Percentiles rank a stretch among this genome's conserved stretches.
Conservation (phyloP, 2,329 filamentous ascomycete genomes). For the Lachnellula arida region DNA sequence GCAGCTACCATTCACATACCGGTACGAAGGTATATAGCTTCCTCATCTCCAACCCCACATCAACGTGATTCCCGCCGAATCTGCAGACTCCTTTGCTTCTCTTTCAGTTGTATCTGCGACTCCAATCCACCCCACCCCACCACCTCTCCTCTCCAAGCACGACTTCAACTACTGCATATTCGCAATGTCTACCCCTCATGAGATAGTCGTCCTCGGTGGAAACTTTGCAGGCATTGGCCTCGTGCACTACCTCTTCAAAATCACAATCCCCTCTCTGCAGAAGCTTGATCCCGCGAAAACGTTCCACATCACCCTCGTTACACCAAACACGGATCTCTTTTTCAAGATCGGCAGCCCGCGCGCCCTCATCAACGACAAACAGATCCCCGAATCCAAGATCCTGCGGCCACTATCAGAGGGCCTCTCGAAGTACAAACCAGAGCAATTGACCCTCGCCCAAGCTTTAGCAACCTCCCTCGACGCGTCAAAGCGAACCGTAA, state of each 20-base stretch:
- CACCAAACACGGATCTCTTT: constrained; percentile 48
- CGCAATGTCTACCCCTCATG: constrained; percentile 2
- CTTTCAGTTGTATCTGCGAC: too few relatives aligned
- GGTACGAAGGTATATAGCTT: too few relatives aligned
- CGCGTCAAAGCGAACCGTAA: constrained; percentile 38
- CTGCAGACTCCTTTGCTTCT: too few relatives aligned
- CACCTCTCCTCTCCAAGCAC: background rate
- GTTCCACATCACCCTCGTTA: constrained; percentile 51
- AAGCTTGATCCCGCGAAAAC: constrained; percentile 17
- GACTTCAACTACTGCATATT: background rate
- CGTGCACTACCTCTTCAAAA: constrained; percentile 48
- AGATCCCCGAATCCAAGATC: constrained; percentile 43
- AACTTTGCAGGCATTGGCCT: constrained; percentile 46
- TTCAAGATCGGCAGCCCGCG: constrained; percentile 50
- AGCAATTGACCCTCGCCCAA: constrained; percentile 46
- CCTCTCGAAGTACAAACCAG: constrained; percentile 45
- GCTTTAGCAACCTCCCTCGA: constrained; percentile 45
- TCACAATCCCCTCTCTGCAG: constrained; percentile 39
- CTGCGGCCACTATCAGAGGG: constrained; percentile 44
- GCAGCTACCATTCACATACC: too few relatives aligned
- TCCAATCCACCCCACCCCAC: background rate
- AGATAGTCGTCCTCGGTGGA: constrained; percentile 47
- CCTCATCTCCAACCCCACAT: too few relatives aligned
- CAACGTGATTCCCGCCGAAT: too few relatives aligned
- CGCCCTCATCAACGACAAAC: constrained; percentile 43